A percentile compares a stretch with the other conserved stretches of the same genome.
phyloP scores from a whole-genome alignment of 2,329 filamentous ascomycete genomes.

The Elsinoe perseae region DNA sequence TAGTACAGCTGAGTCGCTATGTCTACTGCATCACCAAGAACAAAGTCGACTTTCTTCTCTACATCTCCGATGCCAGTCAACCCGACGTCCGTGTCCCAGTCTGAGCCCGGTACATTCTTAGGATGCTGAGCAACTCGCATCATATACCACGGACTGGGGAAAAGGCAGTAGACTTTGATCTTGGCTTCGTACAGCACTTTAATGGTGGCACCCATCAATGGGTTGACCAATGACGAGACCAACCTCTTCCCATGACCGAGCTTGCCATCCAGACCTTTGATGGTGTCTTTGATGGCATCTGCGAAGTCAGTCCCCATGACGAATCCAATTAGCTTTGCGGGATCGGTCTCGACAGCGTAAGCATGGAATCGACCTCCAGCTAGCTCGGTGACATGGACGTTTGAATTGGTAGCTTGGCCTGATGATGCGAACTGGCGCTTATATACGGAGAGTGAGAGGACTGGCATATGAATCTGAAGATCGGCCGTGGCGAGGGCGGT shows the following conservation, averaged over 20 bases:
- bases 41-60: not conserved
- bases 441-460: not conserved
- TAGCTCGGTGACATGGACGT: not conserved
- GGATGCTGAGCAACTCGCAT: not conserved
- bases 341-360: not conserved
- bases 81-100: not conserved
- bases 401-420: not conserved
- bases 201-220: not conserved
- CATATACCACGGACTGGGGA: conserved; percentile 2
- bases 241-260: not conserved
- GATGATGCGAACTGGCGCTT: not conserved
- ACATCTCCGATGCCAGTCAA: not conserved
- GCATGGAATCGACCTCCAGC: not conserved
- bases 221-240: not conserved
- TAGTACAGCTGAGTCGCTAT: not conserved
- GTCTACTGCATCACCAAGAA: not conserved
- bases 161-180: not conserved
- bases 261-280: not conserved
- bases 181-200: not conserved
- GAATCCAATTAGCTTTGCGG: not conserved
- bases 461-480: not conserved
- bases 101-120: not conserved
- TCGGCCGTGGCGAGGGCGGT: not conserved
- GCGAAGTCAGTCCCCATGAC: not conserved
- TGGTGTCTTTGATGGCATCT: not conserved